These are phyloP conservation scores for Aspergillus spinulosporus DNA, from an alignment of 2,329 filamentous ascomycete genomes.

Conservation along the genomic window DNA sequence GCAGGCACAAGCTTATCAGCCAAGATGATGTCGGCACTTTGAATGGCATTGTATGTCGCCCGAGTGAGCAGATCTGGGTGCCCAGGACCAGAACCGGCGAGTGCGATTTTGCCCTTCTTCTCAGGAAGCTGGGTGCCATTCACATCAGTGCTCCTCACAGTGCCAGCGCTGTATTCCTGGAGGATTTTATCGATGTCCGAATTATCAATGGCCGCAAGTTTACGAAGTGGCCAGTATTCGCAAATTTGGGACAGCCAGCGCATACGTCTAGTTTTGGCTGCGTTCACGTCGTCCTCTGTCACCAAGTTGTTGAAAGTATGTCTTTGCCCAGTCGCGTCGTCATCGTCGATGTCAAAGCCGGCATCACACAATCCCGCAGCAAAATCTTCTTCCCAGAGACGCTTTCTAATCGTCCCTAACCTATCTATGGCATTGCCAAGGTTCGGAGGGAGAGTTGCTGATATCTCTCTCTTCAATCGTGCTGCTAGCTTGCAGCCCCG, in stretches of 20 bases:
- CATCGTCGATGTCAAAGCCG: conserved; percentile 49
- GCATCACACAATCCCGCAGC: conserved; percentile 47
- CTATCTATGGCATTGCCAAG: conserved; percentile 76
- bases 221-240: conserved; percentile 93
- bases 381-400: conserved; percentile 74
- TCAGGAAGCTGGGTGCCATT: conserved; percentile 18
- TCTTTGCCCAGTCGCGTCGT: conserved; percentile 59
- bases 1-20: conserved; percentile 65
- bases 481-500: conserved; percentile 91
- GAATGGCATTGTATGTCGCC: conserved; percentile 50
- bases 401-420: conserved; percentile 70
- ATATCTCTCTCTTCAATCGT: conserved; percentile 83
- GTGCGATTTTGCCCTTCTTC: conserved; percentile 69
- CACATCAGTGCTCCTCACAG: conserved; percentile 20
- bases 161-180: conserved; percentile 60
- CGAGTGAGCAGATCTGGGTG: conserved; percentile 88
- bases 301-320: conserved; percentile 84
- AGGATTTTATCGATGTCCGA: conserved; percentile 75
- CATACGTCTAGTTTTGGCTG: conserved; percentile 76
- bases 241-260: conserved; percentile 95
- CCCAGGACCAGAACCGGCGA: conserved; percentile 89
- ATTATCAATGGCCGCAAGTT: conserved; percentile 76
- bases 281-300: conserved; percentile 68
- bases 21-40: conserved; percentile 50
- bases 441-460: conserved; percentile 70